Evolutionary conservation across 352 stramenopile species (phyloP), one percentile per base, ranked within the genome.

Genomic region (Pythium aquatile): DNA sequence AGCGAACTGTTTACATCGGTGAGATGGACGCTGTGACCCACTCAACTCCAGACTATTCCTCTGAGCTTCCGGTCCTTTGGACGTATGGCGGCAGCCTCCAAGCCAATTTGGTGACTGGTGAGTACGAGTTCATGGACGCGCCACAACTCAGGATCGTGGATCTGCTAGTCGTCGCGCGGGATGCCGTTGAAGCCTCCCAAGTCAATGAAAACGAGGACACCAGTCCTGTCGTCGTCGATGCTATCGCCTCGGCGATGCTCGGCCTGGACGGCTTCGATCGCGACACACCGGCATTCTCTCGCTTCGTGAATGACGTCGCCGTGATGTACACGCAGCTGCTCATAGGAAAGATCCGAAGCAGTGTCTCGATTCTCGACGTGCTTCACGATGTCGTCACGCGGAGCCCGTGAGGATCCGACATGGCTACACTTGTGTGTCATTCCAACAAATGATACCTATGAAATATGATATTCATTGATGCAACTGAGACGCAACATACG

Each of bases 81-180:
- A 46, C 40, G 0, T 89, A 89, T 57, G 75, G 39, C 0, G 75
- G 61, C 14, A 74, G 61, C 11, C 58, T 90, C 16, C 75, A 14
- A 0, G 73, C 69, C 17, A 75, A 90, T 37, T 2, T 81, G 2
- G 63, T 59, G 1, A 74, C 66, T 1, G 81, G 76, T 11, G 67
- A 65, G 44, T 89, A 90, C 64, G 74, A 85, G 35, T 87, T 87
- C 53, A n/a, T 60, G 3, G 81, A 90, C 35, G 59, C 59, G 3
- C 59, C 59, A 26, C 30, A 63, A 11, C 40, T 35, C 47, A 32
- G n/a, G 17, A 40, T 63, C n/a, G 57, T 49, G 13, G 57, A 37
- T 9, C 28, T 20, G 3, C 46, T 63, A n/a, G 28, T 49, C 24
- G n/a, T 30, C 17, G 30, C 44, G 39, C n/a, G 20, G 5, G 20